These are phyloP conservation scores for Gypsophila paniculata DNA, from an alignment of 179 eudicot genomes.

Conservation along the genomic window DNA sequence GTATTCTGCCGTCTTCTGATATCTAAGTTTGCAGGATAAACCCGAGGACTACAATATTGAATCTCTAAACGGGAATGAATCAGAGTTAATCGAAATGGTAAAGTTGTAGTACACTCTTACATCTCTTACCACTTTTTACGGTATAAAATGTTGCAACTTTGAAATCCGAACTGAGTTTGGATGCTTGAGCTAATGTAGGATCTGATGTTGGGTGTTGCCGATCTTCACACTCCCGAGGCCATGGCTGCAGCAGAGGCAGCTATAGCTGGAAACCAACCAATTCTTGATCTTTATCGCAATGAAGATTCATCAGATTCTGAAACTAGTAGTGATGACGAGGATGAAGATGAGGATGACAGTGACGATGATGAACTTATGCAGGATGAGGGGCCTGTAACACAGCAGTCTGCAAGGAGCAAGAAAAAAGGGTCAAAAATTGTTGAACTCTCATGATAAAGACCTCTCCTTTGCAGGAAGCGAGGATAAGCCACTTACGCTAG, in stretches of 20 bases:
- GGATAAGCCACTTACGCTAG: background rate
- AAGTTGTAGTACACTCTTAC: background rate
- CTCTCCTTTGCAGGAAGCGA: background rate
- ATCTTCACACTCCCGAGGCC: conserved; percentile 79
- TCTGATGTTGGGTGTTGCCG: conserved; percentile 86
- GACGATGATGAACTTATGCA: conserved; percentile 25
- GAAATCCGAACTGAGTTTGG: conserved; percentile 9
- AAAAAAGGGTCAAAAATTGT: conserved; percentile 57
- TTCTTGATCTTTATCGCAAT: conserved; percentile 32
- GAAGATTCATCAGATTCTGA: conserved; percentile 49
- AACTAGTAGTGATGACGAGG: conserved; percentile 39
- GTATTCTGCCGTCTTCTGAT: background rate
- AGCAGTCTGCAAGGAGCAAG: conserved; percentile 21
- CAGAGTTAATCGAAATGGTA: conserved; percentile 83
- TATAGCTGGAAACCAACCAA: conserved; percentile 49
- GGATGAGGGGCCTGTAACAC: conserved; percentile 25
- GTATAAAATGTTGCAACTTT: background rate
- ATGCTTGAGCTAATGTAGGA: conserved; percentile 39
- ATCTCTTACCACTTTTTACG: background rate
- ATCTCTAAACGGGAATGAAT: conserved; percentile 54
- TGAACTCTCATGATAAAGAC: conserved; percentile 46
- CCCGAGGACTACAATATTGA: conserved; percentile 62
- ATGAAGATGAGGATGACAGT: conserved; percentile 34
- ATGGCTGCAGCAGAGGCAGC: conserved; percentile 77
- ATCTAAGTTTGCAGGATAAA: conserved; percentile 41